Evolutionary conservation across 306 rosid genomes (phyloP), one percentile per base, ranked within the genome.

Genomic region (Betula pendula): DNA sequence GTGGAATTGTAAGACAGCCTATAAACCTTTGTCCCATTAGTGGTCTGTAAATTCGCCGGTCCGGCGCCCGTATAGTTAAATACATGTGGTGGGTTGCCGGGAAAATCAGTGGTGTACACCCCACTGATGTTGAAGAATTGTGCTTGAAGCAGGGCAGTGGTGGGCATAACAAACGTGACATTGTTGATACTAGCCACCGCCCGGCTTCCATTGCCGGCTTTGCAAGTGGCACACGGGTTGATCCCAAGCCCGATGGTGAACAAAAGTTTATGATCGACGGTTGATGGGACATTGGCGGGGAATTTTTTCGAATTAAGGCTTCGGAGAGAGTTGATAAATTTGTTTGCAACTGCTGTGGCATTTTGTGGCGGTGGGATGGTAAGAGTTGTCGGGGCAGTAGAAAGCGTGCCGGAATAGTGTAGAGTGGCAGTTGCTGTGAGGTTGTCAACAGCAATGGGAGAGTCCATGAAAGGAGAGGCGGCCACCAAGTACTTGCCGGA

Each of bases 151-250:
- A 90, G 67, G 14, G 96, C 92, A 16, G 85, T 90, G 48, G 81
- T 81, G 59, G 96, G 97, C 97, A 92, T 92, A 8, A 89, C 90
- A 79, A 92, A 93, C 8, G 96, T 85, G 60, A 93, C 88, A 80
- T 93, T 93, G 81, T 93, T 93, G 7, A 93, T 15, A 40, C 88
- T 6, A 13, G 88, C 97, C 69, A 84, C 98, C 9, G 72, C 91
- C 12, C 98, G 82, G 85, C 94, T 93, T 22, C 98, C 98, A 44
- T 93, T 93, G 0, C 60, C 94, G 11, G 92, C 90, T 56, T 51
- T 88, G 78, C 98, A 94, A 11, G 87, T 74, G 5, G 92, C 83
- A 51, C 98, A 94, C 0, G 97, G 94, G 76, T 83, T 90, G 4
- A 90, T 15, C 6, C 97, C 97, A 4, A 94, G 82, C 1, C 92